Evolutionary conservation across 2,329 filamentous ascomycete species (phyloP).

Genomic region (Pseudopithomyces maydicus): DNA sequence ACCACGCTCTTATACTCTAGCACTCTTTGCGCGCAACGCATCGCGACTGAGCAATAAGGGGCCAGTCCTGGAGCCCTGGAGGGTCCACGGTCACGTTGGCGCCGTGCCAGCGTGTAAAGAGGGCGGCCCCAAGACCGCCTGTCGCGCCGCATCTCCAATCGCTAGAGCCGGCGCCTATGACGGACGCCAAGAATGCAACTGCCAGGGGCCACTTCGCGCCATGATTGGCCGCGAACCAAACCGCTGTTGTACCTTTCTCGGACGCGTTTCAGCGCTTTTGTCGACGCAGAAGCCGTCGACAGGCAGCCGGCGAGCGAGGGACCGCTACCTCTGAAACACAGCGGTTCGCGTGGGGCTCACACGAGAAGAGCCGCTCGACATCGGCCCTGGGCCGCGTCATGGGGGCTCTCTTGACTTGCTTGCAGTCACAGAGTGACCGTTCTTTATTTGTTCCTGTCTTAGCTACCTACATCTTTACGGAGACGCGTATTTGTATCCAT

Average conservation of each 20-base stretch:
- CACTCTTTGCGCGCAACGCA: neutral
- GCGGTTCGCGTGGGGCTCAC: neutral
- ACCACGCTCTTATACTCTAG: slow-evolving; percentile 8
- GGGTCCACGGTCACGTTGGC: slow-evolving; percentile 9
- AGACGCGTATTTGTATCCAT: slow-evolving; percentile 52
- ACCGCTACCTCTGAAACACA: slow-evolving; percentile 13
- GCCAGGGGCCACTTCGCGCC: slow-evolving; percentile 11
- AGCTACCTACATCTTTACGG: slow-evolving; percentile 25
- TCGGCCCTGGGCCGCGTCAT: neutral
- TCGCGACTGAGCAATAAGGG: too few relatives aligned
- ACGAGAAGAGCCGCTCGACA: neutral
- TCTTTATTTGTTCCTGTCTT: neutral
- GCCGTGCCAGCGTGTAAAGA: slow-evolving; percentile 7
- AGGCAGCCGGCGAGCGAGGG: slow-evolving; percentile 10
- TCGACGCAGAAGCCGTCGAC: slow-evolving; percentile 13
- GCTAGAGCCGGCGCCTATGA: slow-evolving; percentile 37
- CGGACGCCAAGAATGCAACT: slow-evolving; percentile 17
- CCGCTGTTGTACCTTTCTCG: slow-evolving; percentile 14
- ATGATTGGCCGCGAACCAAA: slow-evolving; percentile 32
- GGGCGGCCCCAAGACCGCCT: slow-evolving; percentile 20
- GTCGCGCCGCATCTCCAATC: slow-evolving; percentile 21
- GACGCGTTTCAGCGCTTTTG: slow-evolving; percentile 18
- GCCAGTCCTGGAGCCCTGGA: too few relatives aligned
- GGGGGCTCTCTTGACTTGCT: neutral
- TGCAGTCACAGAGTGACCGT: neutral